Conservation (phyloP, 176 grass and related monocot genomes). For the Oryza nivara region DNA sequence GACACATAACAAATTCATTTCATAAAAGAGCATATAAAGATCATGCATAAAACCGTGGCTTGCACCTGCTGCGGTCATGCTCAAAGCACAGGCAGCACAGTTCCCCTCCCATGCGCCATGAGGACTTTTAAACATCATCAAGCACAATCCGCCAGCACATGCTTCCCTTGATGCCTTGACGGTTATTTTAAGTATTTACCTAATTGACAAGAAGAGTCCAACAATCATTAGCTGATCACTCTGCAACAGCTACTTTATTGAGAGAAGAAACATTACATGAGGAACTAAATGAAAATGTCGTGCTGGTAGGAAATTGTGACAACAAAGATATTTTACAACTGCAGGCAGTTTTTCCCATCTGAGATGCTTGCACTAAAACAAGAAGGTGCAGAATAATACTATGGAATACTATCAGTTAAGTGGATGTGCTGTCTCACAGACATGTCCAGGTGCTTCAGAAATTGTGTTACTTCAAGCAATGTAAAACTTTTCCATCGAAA, state of each 20-base stretch:
- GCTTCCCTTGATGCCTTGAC: conserved; percentile 56
- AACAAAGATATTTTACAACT: conserved; percentile 11
- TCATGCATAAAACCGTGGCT: conserved; percentile 26
- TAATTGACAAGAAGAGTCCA: conserved; percentile 35
- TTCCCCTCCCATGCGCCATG: conserved; percentile 59
- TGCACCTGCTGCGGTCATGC: conserved; percentile 45
- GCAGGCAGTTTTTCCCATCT: background rate
- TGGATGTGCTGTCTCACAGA: background rate
- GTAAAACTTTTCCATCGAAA: conserved; percentile 8
- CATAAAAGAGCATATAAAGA: background rate
- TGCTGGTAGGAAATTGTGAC: background rate
- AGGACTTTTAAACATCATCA: conserved; percentile 60
- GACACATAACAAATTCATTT: background rate
- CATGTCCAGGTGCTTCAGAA: background rate
- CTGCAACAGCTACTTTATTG: conserved; percentile 44
- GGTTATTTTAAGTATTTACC: conserved; percentile 55
- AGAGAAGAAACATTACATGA: conserved; percentile 50
- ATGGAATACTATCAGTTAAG: background rate
- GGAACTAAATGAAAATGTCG: conserved; percentile 12
- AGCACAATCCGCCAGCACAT: conserved; percentile 45
- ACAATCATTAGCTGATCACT: conserved; percentile 72
- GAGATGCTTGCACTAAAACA: conserved; percentile 18
- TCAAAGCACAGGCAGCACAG: conserved; percentile 35
- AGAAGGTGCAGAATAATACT: background rate
- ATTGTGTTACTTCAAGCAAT: conserved; percentile 14